phyloP scores from a whole-genome alignment of 2,329 filamentous ascomycete species.

The Beauveria caledonica region DNA sequence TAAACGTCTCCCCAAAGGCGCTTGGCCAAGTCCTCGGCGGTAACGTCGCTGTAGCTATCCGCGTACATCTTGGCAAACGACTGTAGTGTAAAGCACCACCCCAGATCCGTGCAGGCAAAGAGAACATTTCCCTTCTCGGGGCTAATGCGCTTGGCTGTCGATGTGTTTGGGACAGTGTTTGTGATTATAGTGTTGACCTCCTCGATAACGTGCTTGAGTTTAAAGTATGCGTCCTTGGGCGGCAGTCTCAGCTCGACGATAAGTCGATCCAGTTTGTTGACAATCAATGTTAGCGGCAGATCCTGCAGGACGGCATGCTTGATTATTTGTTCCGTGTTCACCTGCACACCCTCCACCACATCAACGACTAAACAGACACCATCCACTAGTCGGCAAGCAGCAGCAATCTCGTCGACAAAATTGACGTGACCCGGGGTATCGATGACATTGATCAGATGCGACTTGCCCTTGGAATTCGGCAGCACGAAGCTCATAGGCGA shows the following conservation, averaged over 20 bases:
- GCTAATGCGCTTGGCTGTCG: conserved; percentile 72
- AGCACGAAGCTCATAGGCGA: conserved; percentile 91
- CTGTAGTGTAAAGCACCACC: conserved; percentile 91
- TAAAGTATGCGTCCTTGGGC: conserved; percentile 95
- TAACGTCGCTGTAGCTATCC: conserved; percentile 75
- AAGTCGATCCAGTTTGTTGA: conserved; percentile 96
- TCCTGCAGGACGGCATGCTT: conserved; percentile 89
- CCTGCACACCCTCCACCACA: conserved; percentile 96
- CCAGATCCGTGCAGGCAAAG: conserved; percentile 87
- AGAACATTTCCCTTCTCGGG: conserved; percentile 98
- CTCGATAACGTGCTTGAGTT: conserved; percentile 96
- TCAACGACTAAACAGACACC: conserved; percentile 91
- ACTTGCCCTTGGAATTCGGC: conserved; percentile 84
- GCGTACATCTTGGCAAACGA: conserved; percentile 97
- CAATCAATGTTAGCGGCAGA: conserved; percentile 76
- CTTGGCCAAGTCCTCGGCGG: conserved; percentile 72
- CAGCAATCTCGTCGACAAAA: conserved; percentile 94
- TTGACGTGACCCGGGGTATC: conserved; percentile 98
- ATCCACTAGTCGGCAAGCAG: conserved; percentile 77
- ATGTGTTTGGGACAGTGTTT: conserved; percentile 71
- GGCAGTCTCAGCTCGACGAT: conserved; percentile 92
- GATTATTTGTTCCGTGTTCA: conserved; percentile 95
- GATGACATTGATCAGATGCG: conserved; percentile 86
- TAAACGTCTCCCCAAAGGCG: conserved; percentile 95
- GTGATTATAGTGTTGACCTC: conserved; percentile 96